Evolutionary conservation across 2,329 filamentous ascomycete species (phyloP), one percentile per base, ranked within the genome.

Genomic region (Lasiodiplodia hormozganensis): DNA sequence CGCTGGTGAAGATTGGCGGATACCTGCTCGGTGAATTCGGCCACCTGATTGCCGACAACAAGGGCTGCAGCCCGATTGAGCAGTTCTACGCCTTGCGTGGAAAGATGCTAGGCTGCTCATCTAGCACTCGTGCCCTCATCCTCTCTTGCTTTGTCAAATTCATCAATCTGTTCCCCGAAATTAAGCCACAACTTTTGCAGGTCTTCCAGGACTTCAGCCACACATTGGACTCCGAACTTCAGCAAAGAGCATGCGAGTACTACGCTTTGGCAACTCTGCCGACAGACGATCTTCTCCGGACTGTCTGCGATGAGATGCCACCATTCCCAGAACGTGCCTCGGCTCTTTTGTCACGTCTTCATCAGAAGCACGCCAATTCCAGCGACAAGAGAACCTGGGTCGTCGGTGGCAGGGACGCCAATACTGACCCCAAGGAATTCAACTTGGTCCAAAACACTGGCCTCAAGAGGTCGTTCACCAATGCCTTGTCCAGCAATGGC

Each of bases 311-410:
- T 74, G 96, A 99, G 79, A 99, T 99, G 96, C 96, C 96, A 2
- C 94, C 96, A 0, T 99, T 98, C 82, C 96, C 96, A 0, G 94
- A 99, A 79, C 87, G 96, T 70, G 90, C 97, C 69, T 98, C 96
- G 5, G 95, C 96, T 1, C 84, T 99, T 34, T 85, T 99, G 12
- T 97, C 95, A 49, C 88, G 96, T 69, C 86, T 99, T 62, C 95
- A 99, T 80, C 94, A 97, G 80, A 98, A 97, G 82, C 94, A 96
- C 75, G 92, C 92, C 58, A 92, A 92, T 70, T 96, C 93, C 16
- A 97, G 93, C 77, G 96, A 99, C 79, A 96, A 96, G 82, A 89
- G 95, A 70, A 98, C 96, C 1, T 99, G 96, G 96, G 90, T 97
- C 31, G 92, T 98, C n/a, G 95, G 95, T 70, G 95, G 94, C 70